phyloP scores from a whole-genome alignment of 345 rosid genomes.

The Ceriops decandra region DNA sequence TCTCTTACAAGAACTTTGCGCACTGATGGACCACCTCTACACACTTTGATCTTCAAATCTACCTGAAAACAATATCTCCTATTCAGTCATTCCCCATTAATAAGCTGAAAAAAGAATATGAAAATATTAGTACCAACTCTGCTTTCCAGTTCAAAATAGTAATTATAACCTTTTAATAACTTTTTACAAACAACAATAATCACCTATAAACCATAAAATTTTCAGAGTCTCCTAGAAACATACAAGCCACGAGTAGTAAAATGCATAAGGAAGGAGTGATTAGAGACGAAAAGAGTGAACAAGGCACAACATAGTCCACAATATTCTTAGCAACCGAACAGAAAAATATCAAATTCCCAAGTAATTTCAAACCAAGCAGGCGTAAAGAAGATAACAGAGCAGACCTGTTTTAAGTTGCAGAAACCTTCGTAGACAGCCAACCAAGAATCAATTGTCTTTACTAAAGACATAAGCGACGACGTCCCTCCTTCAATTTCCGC shows the following conservation, averaged over 20 bases:
- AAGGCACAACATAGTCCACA: background rate
- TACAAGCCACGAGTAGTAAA: too few species aligned
- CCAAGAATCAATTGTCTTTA: conserved; percentile 71
- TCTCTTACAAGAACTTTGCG: conserved; percentile 67
- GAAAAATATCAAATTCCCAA: background rate
- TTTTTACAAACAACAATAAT: too few species aligned
- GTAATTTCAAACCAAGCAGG: too few species aligned
- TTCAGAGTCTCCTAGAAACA: too few species aligned
- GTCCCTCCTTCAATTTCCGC: conserved; percentile 47
- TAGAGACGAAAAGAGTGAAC: too few species aligned
- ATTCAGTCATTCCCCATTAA: background rate
- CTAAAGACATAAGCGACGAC: conserved; percentile 62
- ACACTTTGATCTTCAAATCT: conserved; percentile 84
- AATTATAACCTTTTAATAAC: too few species aligned
- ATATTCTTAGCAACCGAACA: conserved; percentile 12
- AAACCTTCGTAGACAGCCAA: conserved; percentile 86
- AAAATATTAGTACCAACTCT: background rate
- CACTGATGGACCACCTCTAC: conserved; percentile 76
- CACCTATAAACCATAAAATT: too few species aligned
- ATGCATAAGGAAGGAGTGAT: too few species aligned
- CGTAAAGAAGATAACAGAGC: background rate
- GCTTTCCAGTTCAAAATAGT: background rate
- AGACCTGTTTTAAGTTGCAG: conserved; percentile 92
- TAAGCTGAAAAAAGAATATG: too few species aligned
- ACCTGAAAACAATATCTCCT: conserved; percentile 43